Conservation (phyloP, 192 early-diverging fungal species). For the Lunasporangiospora selenospora region DNA sequence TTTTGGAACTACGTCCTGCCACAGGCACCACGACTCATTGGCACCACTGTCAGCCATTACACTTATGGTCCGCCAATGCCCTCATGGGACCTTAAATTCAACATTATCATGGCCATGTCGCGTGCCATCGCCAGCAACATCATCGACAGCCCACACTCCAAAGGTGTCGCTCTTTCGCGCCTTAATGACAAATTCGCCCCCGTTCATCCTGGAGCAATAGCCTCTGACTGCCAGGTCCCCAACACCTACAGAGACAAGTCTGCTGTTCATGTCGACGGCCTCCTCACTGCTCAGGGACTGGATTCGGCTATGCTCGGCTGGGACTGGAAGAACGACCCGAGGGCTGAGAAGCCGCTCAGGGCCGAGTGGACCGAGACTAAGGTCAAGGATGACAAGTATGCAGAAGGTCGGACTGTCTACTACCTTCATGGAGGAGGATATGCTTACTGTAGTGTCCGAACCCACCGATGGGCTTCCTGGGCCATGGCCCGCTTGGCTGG, state of each 20-base stretch:
- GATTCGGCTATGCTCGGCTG: conserved; percentile 51
- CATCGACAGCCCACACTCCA: conserved; percentile 27
- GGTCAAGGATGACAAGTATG: conserved; percentile 29
- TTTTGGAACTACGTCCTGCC: conserved; percentile 36
- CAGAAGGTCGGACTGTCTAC: conserved; percentile 64
- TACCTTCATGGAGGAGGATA: conserved; percentile 85
- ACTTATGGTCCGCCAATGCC: conserved; percentile 48
- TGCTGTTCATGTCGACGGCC: conserved; percentile 22
- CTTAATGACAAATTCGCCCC: conserved; percentile 33
- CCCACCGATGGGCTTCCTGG: conserved; percentile 53
- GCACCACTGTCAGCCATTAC: conserved; percentile 32
- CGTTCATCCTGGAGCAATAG: conserved; percentile 25
- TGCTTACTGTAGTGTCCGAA: conserved; percentile 51
- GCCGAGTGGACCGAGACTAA: conserved; percentile 56
- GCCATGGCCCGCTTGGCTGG: conserved; percentile 57
- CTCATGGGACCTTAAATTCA: conserved; percentile 51
- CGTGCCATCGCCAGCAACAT: conserved; percentile 33
- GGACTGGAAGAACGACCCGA: conserved; percentile 55
- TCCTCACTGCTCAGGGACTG: conserved; percentile 30
- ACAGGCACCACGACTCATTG: conserved; percentile 24
- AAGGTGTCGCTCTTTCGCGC: conserved; percentile 34
- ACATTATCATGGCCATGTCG: conserved; percentile 42
- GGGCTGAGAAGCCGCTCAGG: conserved; percentile 40
- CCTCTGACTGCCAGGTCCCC: conserved; percentile 26
- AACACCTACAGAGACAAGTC: conserved; percentile 45